Evolutionary conservation across 2,329 filamentous ascomycete genomes (phyloP), one percentile per base, ranked within the genome.

Genomic region (Chlorencoelia australis): DNA sequence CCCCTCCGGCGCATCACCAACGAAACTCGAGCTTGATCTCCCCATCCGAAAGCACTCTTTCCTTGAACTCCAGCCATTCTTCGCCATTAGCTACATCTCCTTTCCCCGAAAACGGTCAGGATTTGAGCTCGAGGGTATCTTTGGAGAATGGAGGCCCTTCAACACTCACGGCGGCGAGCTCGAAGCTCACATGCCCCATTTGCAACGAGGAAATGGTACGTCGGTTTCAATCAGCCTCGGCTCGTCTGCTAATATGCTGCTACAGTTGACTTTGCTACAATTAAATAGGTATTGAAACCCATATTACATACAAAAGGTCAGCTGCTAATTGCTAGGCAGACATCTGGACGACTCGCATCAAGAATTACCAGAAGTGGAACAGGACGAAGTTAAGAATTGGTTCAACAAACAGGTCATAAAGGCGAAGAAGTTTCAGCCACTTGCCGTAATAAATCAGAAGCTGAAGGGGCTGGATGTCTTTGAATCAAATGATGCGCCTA

Each of bases 151-250:
- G 68, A 43, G 67, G 67, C 26, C 61, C 66, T 51, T 65, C 65
- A 30, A 60, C 63, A 36, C 61, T 62, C 32, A 59, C 60, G 13
- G 70, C 75, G 35, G 64, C 75, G 37, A 74, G 71, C 48, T 74
- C 74, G 46, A 73, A 73, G 59, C 75, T 98, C 41, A 76, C 89
- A 37, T 98, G 91, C 59, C 91, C 91, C n/a, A 98, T 98, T 56
- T 98, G 91, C 62, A 87, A 79, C 50, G 93, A 96, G 63, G 88
- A 95, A 61, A 98, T 98, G 91, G 87, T 91, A 65, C 15, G 46
- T 44, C 41, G 24, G 27, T 21, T 32, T 31, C 15, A 16, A 30
- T 26, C 14, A 9, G 11, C 10, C 13, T 28, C 19, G 7, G 4
- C 5, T 15, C 19, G 15, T 9, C 9, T 36, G 33, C 48, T 58